Evolutionary conservation across 805 yeast genomes (phyloP).

Genomic region (Ascoidea asiatica): DNA sequence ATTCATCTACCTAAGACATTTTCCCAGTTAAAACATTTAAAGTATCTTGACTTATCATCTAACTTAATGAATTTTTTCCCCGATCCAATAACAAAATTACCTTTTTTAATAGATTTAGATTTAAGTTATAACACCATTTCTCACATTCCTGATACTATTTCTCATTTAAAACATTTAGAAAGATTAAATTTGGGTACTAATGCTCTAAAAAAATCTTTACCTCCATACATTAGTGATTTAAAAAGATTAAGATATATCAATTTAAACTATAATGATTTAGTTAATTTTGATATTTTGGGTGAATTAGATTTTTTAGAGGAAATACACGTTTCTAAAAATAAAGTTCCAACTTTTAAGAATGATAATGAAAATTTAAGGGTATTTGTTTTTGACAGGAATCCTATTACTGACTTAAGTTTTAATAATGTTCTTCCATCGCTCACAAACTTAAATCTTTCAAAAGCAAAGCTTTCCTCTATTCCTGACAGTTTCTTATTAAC

Average conservation of each 20-base stretch:
- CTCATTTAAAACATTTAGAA: constrained; percentile 44
- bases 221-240: constrained; percentile 38
- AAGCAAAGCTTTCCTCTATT: constrained; percentile 70
- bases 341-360: constrained; percentile 56
- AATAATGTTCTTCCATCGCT: constrained; percentile 41
- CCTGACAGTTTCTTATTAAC: constrained; percentile 48
- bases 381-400: constrained; percentile 69
- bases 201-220: constrained; percentile 37
- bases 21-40: constrained; percentile 37
- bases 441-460: constrained; percentile 62
- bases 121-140: constrained; percentile 68
- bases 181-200: constrained; percentile 69
- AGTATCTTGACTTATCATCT: constrained; percentile 63
- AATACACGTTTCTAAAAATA: constrained; percentile 63
- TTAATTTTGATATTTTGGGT: constrained; percentile 31
- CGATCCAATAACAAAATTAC: constrained; percentile 46
- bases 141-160: constrained; percentile 45
- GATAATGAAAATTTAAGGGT: constrained; percentile 49
- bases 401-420: constrained; percentile 57
- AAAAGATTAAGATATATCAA: constrained; percentile 56
- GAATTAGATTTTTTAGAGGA: constrained; percentile 51
- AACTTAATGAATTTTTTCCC: constrained; percentile 57
- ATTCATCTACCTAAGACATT: constrained; percentile 48
- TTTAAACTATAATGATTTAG: constrained; percentile 53
- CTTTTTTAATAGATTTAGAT: constrained; percentile 53